Evolutionary conservation across 2,329 filamentous ascomycete genomes (phyloP).

Genomic region (Nannizziopsis arthrosporioides): DNA sequence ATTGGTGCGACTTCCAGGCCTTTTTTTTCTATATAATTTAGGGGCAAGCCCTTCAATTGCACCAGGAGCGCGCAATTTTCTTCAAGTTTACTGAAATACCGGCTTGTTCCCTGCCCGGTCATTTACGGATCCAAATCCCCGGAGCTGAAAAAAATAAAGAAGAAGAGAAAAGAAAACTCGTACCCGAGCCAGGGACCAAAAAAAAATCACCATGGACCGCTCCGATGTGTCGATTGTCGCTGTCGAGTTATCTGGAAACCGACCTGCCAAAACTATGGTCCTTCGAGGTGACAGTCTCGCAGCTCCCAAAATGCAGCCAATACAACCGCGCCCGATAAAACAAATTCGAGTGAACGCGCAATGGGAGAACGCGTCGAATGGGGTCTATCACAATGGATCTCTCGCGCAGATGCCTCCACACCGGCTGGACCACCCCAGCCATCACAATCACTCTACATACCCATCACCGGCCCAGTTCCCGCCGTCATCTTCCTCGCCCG

Average conservation of each 20-base stretch:
- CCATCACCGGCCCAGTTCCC: background rate
- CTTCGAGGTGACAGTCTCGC: constrained; percentile 4
- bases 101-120: background rate
- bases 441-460: background rate
- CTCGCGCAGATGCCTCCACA: background rate
- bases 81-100: background rate
- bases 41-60: background rate
- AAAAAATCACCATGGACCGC: background rate
- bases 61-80: background rate
- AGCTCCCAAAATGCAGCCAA: background rate
- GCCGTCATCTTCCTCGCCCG: background rate
- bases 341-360: constrained; percentile 1
- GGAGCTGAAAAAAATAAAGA: background rate
- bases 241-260: background rate
- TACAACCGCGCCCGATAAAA: constrained; percentile 2
- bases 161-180: background rate
- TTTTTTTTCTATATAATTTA: constrained; percentile 6
- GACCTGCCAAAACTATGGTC: background rate
- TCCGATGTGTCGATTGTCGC: constrained; percentile 6
- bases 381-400: background rate
- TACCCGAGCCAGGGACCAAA: background rate
- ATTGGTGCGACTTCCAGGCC: constrained; percentile 7
- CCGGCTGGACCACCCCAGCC: background rate
- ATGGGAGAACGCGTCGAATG: constrained; percentile 2
- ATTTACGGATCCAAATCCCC: background rate